A percentile compares a stretch with the other conserved stretches of the same genome.
Evolutionary conservation across 805 yeast genomes (phyloP).

Genomic region (Zygosaccharomyces bailii): DNA sequence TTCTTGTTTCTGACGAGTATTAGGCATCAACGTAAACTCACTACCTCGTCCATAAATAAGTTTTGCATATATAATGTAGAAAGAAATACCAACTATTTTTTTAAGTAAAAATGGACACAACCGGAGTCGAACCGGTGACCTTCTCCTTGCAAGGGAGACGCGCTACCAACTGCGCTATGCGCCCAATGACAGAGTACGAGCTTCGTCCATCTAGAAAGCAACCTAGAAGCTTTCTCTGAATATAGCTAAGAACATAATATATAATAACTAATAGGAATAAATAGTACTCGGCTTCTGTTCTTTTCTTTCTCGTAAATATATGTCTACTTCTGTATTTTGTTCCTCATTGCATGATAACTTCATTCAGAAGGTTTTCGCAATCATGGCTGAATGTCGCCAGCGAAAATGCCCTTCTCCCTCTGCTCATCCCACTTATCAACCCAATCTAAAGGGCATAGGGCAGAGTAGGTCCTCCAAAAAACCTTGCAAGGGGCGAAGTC

Average conservation of each 20-base stretch:
- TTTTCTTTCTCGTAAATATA: slow-evolving; percentile 6
- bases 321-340: not conserved
- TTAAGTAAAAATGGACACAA: slow-evolving; percentile 53
- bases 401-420: slow-evolving; percentile 60
- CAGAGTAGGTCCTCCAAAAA: slow-evolving; percentile 84
- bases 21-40: too few relatives aligned
- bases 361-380: slow-evolving; percentile 4
- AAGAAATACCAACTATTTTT: too few relatives aligned
- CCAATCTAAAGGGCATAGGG: slow-evolving; percentile 85
- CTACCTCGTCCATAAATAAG: too few relatives aligned
- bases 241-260: not conserved
- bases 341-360: not conserved
- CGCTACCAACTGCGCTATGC: slow-evolving; percentile 78
- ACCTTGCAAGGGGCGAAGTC: slow-evolving; percentile 97
- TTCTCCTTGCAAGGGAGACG: slow-evolving; percentile 74
- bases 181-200: slow-evolving; percentile 10
- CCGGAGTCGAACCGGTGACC: slow-evolving; percentile 77
- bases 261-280: slow-evolving; percentile 6
- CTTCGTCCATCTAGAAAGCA: not conserved
- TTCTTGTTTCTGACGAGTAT: too few relatives aligned
- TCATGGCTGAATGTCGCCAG: slow-evolving; percentile 45
- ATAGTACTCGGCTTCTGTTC: too few relatives aligned
- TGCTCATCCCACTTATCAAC: slow-evolving; percentile 85
- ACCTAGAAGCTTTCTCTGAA: not conserved
- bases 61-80: too few relatives aligned